Evolutionary conservation across 257 asterid species (phyloP).

Genomic region (Capsicum pubescens): DNA sequence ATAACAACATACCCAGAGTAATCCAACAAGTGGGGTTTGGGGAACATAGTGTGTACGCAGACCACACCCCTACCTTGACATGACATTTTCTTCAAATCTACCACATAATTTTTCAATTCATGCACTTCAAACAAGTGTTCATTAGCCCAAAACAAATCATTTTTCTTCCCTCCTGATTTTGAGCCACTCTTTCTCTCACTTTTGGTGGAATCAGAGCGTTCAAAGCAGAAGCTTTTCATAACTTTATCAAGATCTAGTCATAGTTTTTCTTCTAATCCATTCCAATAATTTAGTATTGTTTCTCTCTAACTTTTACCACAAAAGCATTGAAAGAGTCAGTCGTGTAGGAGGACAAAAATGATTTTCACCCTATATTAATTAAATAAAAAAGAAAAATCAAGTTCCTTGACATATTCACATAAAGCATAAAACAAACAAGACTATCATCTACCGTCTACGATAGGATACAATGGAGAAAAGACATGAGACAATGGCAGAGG

Average conservation of each 20-base stretch:
- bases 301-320: background rate
- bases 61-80: background rate
- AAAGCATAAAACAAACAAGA: background rate
- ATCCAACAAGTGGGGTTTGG: too few relatives aligned
- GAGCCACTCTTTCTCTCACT: background rate
- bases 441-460: background rate
- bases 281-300: background rate
- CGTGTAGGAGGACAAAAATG: background rate
- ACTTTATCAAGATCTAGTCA: background rate
- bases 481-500: background rate
- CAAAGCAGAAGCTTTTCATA: background rate
- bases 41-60: too few relatives aligned
- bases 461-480: background rate
- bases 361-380: background rate
- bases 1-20: too few relatives aligned
- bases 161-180: background rate
- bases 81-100: background rate
- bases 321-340: constrained; percentile 15
- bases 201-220: background rate
- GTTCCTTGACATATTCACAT: constrained; percentile 7
- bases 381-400: background rate
- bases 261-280: background rate
- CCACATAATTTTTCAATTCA: background rate
- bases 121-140: background rate
- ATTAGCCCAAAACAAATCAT: background rate